Base-by-base conservation (phyloP, 306 rosid species). In the Vicia villosa region DNA sequence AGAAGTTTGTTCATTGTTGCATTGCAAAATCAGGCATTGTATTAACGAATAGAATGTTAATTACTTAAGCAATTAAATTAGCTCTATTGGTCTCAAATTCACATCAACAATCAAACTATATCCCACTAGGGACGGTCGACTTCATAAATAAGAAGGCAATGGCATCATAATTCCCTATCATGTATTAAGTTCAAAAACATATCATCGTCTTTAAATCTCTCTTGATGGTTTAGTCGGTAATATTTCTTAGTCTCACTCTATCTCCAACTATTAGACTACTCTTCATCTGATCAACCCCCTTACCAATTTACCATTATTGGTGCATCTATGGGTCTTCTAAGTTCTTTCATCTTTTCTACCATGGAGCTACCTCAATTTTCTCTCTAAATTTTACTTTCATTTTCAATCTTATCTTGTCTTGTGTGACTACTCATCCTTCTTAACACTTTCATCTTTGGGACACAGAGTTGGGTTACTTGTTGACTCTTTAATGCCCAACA, bases 21-120 rank as follows among this genome's bases (percentile, higher is more conserved):
- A 22, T 56, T 57, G 70, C 70, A 78, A 78, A 50, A 21, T n/a
- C 58, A 66, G 60, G 63, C 66, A 58, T 78, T 40, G 52, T 24
- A 72, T 57, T 13, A 38, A 49, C 26, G 46, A 71, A 56, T 56
- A 3, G 62, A 55, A 55, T 55, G 37, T 55, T 55, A 55, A 13
- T 9, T 26, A 1, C 11, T 4, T 24, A 61, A 66, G 52, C 40
- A 73, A 73, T 67, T 36, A 38, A 46, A 47, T 64, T 37, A 36
- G 56, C 69, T 63, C 14, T 46, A 47, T 60, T 21, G 11, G 42
- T 49, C 28, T 51, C 52, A 61, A 61, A 5, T 5, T 6, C 15
- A 37, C 67, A 37, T 36, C 16, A 19, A 17, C 47, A 16, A 19
- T n/a, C 67, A 61, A 38, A 37, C 28, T 1, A 10, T 19, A 37